Evolutionary conservation across 2,329 filamentous ascomycete species (phyloP).

Genomic region (Aspergillus viridinutans): DNA sequence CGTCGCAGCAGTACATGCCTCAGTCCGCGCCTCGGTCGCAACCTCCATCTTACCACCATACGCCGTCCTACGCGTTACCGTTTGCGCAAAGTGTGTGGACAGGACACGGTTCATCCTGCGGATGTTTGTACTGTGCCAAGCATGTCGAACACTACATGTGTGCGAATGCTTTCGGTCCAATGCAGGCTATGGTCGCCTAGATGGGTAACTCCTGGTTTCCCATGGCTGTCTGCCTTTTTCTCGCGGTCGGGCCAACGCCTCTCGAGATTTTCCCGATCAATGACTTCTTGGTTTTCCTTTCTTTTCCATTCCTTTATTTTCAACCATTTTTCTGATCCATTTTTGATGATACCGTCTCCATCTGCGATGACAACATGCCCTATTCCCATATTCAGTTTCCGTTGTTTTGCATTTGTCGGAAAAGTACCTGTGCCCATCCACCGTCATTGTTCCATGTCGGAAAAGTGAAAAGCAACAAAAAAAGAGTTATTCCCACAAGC

Average conservation of each 20-base stretch:
- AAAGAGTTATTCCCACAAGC: slow-evolving; percentile 25
- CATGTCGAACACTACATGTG: slow-evolving; percentile 49
- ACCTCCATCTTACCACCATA: slow-evolving; percentile 46
- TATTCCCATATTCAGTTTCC: slow-evolving; percentile 28
- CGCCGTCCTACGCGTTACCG: slow-evolving; percentile 44
- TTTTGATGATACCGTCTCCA: slow-evolving; percentile 29
- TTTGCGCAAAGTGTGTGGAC: slow-evolving; percentile 47
- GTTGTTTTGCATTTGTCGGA: slow-evolving; percentile 27
- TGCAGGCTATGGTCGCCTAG: slow-evolving; percentile 46
- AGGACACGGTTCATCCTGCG: slow-evolving; percentile 44
- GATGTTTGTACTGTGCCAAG: slow-evolving; percentile 46
- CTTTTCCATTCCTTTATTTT: slow-evolving; percentile 20
- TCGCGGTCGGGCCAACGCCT: not conserved
- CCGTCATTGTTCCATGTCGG: slow-evolving; percentile 25
- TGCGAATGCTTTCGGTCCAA: slow-evolving; percentile 37
- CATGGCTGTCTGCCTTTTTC: slow-evolving; percentile 7
- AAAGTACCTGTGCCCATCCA: slow-evolving; percentile 31
- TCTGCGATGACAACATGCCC: slow-evolving; percentile 24
- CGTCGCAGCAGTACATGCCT: slow-evolving; percentile 33
- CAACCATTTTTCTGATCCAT: slow-evolving; percentile 14
- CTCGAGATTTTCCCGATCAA: slow-evolving; percentile 12
- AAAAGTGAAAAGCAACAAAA: slow-evolving; percentile 31
- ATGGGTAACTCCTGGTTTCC: slow-evolving; percentile 5
- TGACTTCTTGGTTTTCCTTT: slow-evolving; percentile 22
- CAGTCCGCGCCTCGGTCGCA: slow-evolving; percentile 39